Base-by-base conservation (phyloP, 2,329 filamentous ascomycete genomes). In the Colletotrichum euphorbiae region DNA sequence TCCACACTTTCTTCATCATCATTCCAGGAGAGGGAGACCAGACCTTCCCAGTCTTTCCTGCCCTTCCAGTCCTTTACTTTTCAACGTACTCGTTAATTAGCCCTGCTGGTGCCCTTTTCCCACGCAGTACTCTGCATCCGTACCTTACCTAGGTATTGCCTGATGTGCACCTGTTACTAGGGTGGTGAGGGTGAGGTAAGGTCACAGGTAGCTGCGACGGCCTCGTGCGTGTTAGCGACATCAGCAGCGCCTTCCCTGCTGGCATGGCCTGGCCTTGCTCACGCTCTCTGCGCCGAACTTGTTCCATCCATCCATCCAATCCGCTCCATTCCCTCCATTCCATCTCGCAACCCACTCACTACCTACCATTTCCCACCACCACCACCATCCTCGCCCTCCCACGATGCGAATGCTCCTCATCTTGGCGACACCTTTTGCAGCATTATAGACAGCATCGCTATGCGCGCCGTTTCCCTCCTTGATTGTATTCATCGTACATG, bases 391-490 rank as follows among this genome's bases (percentile, higher is more conserved):
- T 56, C 48, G 46, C 43, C 51, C 58, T 59, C 52, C 63, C 56
- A 62, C 51, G 63, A 69, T 69, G 67, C 67, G 48, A 55, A 70
- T 62, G 62, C 68, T 71, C 63, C 60, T 69, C 69, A 58, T 42
- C 63, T 70, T 61, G 63, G 56, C 69, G 43, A 60, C 59, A 59
- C 45, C 45, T 54, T 56, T 24, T 36, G 15, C 68, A 60, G 63
- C 62, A 64, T 68, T 58, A 68, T 70, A 69, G 64, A 71, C 54
- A 63, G 59, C 69, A 70, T 71, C 69, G 65, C 67, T 71, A 71
- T 72, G 64, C 67, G 68, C 64, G 64, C 71, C 61, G 57, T 63
- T 66, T 64, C 67, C 69, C 57, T 61, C 43, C 28, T 64, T 60
- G 43, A 40, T 62, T 69, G 64, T 38, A 69, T 65, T 65, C 50